Evolutionary conservation across 2,329 filamentous ascomycete genomes (phyloP).

Genomic region (Hirsutella rhossiliensis): DNA sequence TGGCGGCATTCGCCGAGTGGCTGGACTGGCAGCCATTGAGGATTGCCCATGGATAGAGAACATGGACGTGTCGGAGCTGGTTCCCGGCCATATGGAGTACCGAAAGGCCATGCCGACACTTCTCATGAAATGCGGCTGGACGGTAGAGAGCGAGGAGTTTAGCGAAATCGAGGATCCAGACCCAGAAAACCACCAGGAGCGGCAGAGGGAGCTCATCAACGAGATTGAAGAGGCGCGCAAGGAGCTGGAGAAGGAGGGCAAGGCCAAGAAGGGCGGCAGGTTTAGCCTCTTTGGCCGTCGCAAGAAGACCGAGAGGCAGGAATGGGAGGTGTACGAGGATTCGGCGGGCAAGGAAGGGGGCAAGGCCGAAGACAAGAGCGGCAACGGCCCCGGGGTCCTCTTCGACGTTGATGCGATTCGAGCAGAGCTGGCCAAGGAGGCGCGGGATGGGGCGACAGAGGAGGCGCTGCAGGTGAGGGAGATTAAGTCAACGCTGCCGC

Average conservation of each 20-base stretch:
- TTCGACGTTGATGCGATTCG: slow-evolving; percentile 95
- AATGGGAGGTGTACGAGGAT: slow-evolving; percentile 92
- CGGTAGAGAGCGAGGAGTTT: slow-evolving; percentile 87
- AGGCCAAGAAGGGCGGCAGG: slow-evolving; percentile 43
- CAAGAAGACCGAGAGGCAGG: slow-evolving; percentile 70
- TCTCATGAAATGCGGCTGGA: slow-evolving; percentile 79
- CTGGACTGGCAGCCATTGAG: slow-evolving; percentile 69
- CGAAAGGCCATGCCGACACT: slow-evolving; percentile 82
- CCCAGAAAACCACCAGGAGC: slow-evolving; percentile 77
- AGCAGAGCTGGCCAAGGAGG: slow-evolving; percentile 65
- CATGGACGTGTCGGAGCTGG: slow-evolving; percentile 71
- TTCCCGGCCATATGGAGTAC: slow-evolving; percentile 94
- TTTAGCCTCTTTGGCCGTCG: slow-evolving; percentile 76
- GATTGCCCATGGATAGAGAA: slow-evolving; percentile 77
- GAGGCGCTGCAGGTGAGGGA: slow-evolving; percentile 56
- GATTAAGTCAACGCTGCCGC: slow-evolving; percentile 76
- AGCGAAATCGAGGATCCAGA: slow-evolving; percentile 95
- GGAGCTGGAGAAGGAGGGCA: slow-evolving; percentile 69
- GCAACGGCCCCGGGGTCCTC: slow-evolving; percentile 53
- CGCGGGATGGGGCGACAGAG: slow-evolving; percentile 35
- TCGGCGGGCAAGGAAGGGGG: slow-evolving; percentile 26
- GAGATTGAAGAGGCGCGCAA: slow-evolving; percentile 93
- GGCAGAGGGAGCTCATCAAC: slow-evolving; percentile 86
- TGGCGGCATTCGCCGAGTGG: slow-evolving; percentile 80
- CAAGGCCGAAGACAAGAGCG: slow-evolving; percentile 26